Base-by-base conservation (phyloP, 2,329 filamentous ascomycete species). In the Fusarium sarcochroum region DNA sequence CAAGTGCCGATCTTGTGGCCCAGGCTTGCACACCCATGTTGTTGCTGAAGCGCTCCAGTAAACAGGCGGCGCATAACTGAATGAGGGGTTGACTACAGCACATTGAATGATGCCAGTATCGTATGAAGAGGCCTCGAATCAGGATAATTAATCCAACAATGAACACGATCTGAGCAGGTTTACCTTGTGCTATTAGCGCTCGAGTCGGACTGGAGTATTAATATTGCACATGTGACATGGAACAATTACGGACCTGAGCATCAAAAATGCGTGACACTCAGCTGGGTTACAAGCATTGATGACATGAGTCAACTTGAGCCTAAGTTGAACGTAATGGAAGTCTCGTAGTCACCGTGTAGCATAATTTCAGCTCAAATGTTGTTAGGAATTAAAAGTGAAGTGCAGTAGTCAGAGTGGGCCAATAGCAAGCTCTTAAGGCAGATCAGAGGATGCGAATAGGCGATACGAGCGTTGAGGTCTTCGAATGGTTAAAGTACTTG, bases 11-110 rank as follows among this genome's bases (percentile, higher is more conserved):
- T 68, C 66, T 30, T 34, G 20, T 23, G 21, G 34, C 30, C 40
- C 30, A 21, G 61, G 27, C 46, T 52, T 34, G 3, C n/a, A 15
- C 20, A 67, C 65, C 66, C 66, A 48, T 69, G 66, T 27, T 34
- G 15, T 15, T 30, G 18, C 41, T 38, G 60, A 69, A 66, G 66
- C 56, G 66, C 66, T 69, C 66, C 66, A 69, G 56, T 69, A 20
- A 62, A 41, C 51, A 38, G 40, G 27, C 21, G 35, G 66, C 66
- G 66, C 66, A 58, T 69, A 69, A 69, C 17, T 35, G 13, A 13
- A 56, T 56, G 59, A 69, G 60, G 65, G 66, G 48, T 34, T 37
- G 34, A 50, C 41, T 45, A 42, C 27, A 25, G 17, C 8, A 35
- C 27, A 27, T 52, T 17, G 11, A 13, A 38, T 50, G 60, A 50